Conservation (phyloP, 202 grass and related monocot genomes). For the Eragrostis tef region DNA sequence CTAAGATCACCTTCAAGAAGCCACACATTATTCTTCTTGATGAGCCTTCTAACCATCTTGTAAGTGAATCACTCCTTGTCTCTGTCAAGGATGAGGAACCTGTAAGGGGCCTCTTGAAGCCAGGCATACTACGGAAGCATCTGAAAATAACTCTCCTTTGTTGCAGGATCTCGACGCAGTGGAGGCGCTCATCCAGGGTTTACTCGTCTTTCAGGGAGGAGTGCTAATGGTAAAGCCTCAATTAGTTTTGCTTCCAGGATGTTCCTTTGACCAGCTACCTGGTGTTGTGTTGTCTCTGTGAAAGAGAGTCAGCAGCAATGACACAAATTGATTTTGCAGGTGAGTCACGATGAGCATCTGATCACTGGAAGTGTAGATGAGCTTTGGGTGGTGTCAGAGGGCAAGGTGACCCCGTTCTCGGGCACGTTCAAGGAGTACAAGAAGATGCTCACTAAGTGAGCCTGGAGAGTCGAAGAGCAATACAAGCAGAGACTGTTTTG, state of each 20-base stretch:
- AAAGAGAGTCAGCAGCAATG: background rate
- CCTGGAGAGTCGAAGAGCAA: background rate
- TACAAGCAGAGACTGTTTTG: background rate
- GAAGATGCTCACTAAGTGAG: slow-evolving; percentile 61
- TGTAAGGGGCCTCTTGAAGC: background rate
- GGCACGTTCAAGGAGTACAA: slow-evolving; percentile 93
- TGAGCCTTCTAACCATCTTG: slow-evolving; percentile 97
- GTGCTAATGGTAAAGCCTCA: slow-evolving; percentile 74
- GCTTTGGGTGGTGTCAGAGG: slow-evolving; percentile 81
- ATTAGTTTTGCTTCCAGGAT: background rate
- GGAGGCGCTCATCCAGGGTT: slow-evolving; percentile 92
- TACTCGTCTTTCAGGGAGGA: slow-evolving; percentile 95
- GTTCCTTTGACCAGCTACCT: no score
- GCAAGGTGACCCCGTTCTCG: slow-evolving; percentile 65
- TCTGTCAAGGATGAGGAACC: background rate
- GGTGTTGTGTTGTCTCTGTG: background rate
- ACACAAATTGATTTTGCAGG: slow-evolving; percentile 46
- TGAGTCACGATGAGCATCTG: slow-evolving; percentile 97
- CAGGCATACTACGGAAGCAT: background rate
- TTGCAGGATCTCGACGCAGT: slow-evolving; percentile 91
- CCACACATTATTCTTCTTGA: slow-evolving; percentile 95
- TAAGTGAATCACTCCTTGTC: slow-evolving; percentile 39
- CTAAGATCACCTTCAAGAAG: slow-evolving; percentile 98
- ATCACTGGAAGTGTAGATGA: slow-evolving; percentile 89
- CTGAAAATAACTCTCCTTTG: slow-evolving; percentile 25